Base-by-base conservation (phyloP, 108 stramenopile genomes). In the Nitzschia inconspicua region DNA sequence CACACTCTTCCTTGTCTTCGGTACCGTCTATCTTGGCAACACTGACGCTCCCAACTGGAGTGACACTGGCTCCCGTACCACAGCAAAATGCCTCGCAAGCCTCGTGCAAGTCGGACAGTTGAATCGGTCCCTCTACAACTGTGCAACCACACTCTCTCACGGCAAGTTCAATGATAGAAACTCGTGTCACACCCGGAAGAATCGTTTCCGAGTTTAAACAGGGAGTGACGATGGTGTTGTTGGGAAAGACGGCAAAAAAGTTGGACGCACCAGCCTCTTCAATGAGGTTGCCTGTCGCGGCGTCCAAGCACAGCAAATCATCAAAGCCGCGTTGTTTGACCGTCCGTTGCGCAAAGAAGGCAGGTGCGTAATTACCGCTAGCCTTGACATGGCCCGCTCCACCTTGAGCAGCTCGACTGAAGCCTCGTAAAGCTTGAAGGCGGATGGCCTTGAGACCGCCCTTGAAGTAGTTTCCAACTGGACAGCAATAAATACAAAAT, bases 381-480 rank as follows among this genome's bases (percentile, higher is more conserved):
- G 81, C 82, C 63, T 86, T 86, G 22, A 86, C 77, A 40, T 52
- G 65, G 0, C 85, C 85, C 19, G 43, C 46, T 23, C 85, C 85
- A 25, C 85, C 85, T 31, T 69, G 46, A 1, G 85, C 79, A 1
- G 85, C 85, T 1, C 85, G 70, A 55, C 79, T 69, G 26, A 59
- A 72, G 6, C 57, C 63, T 49, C 64, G 77, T 13, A 63, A 73
- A 13, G 78, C 74, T 53, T 83, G 81, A 24, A 86, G 58, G 56
- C 80, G 81, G 47, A 86, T 63, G 11, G 64, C 44, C 30, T 82
- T 80, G 40, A 82, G 40, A 23, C 47, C 47, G 0, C 80, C 79
- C 35, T 76, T 57, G 52, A 85, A 85, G 40, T 85, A 85, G 61
- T 78, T 81, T 29, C 83, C 83, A 8, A 82, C 82, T 4, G 85